Conservation (phyloP, 2,329 filamentous ascomycete species). For the Dryadomyces sulphureus region DNA sequence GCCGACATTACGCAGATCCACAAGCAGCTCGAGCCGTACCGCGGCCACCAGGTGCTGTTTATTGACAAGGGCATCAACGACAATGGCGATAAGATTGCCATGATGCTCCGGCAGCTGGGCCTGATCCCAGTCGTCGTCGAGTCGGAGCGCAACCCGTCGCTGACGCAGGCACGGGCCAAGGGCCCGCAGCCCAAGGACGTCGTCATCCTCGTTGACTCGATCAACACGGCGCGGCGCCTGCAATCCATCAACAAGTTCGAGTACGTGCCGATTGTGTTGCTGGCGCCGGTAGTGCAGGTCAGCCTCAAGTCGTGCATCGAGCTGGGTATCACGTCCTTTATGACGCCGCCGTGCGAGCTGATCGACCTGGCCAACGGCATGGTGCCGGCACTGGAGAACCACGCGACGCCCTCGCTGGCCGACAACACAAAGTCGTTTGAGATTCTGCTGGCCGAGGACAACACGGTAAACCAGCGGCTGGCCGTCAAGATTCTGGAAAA, state of each 20-base stretch:
- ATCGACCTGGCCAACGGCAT: slow-evolving; percentile 94
- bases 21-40: slow-evolving; percentile 79
- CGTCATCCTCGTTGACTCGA: slow-evolving; percentile 90
- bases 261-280: slow-evolving; percentile 87
- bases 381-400: slow-evolving; percentile 85
- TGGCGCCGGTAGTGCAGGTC: slow-evolving; percentile 80
- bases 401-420: slow-evolving; percentile 77
- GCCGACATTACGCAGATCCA: slow-evolving; percentile 65
- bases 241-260: slow-evolving; percentile 90
- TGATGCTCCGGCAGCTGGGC: slow-evolving; percentile 65
- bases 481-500: slow-evolving; percentile 96
- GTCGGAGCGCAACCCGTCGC: slow-evolving; percentile 51
- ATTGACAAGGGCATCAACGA: slow-evolving; percentile 80
- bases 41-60: slow-evolving; percentile 81
- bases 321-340: slow-evolving; percentile 94
- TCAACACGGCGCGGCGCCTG: slow-evolving; percentile 74
- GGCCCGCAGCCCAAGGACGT: slow-evolving; percentile 71
- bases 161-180: slow-evolving; percentile 34
- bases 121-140: slow-evolving; percentile 75
- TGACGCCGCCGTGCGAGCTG: slow-evolving; percentile 89
- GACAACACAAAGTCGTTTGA: slow-evolving; percentile 94
- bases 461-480: slow-evolving; percentile 89
- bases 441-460: slow-evolving; percentile 90
- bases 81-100: slow-evolving; percentile 59
- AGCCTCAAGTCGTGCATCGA: slow-evolving; percentile 88